A percentile compares a stretch with the other conserved stretches of the same genome.
phyloP scores from a whole-genome alignment of 257 asterid species.

The Gentiana dahurica region DNA sequence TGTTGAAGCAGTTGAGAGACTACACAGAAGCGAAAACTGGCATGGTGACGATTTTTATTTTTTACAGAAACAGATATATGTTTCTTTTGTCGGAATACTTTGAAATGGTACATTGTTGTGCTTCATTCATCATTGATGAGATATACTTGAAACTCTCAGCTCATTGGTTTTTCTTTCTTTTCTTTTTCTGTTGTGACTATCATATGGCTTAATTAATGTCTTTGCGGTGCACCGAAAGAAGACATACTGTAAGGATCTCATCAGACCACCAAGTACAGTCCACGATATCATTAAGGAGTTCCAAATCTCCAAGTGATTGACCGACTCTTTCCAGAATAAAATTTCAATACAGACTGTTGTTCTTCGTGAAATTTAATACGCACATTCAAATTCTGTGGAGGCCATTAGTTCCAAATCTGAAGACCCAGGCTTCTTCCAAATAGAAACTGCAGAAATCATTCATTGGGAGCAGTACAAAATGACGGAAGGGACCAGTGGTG shows the following conservation, averaged over 20 bases:
- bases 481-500: background rate
- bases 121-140: no score
- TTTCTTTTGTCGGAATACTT: no score
- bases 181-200: no score
- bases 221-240: no score
- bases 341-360: slow-evolving; percentile 32
- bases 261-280: slow-evolving; percentile 98
- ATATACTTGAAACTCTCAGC: no score
- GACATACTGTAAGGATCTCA: slow-evolving; percentile 34
- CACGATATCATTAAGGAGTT: slow-evolving; percentile 30
- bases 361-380: slow-evolving; percentile 56
- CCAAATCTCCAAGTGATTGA: slow-evolving; percentile 27
- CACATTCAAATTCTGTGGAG: slow-evolving; percentile 52
- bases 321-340: slow-evolving; percentile 25
- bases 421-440: slow-evolving; percentile 49
- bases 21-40: no score
- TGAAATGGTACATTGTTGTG: no score
- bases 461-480: slow-evolving; percentile 3
- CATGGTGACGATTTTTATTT: no score
- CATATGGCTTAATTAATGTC: no score
- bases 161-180: no score
- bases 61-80: no score
- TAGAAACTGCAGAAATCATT: slow-evolving; percentile 47
- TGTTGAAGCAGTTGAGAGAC: no score
- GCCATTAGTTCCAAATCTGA: slow-evolving; percentile 44